Conservation (phyloP, 2,329 filamentous ascomycete species). For the Botrytis paeoniae region DNA sequence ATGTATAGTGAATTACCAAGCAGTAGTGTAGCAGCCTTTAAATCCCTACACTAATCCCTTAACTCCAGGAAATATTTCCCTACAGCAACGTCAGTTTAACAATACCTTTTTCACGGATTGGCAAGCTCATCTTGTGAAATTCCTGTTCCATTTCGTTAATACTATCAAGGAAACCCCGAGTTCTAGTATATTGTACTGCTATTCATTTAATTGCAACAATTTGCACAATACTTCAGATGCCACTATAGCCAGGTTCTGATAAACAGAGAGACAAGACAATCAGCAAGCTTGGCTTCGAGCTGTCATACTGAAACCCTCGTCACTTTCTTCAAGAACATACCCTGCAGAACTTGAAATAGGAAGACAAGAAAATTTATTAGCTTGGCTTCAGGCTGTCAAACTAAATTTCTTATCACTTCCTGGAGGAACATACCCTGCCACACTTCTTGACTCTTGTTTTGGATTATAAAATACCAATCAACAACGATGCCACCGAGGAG, state of each 20-base stretch:
- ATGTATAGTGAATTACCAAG: not conserved
- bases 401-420: too few species aligned
- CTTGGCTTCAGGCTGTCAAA: not conserved
- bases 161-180: not conserved
- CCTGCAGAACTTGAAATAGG: not conserved
- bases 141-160: not conserved
- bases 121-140: not conserved
- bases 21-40: not conserved
- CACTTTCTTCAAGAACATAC: too few species aligned
- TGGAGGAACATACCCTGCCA: not conserved
- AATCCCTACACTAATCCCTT: not conserved
- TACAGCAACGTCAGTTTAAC: not conserved
- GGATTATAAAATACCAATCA: not conserved
- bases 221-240: not conserved
- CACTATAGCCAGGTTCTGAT: too few species aligned
- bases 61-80: not conserved
- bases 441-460: not conserved
- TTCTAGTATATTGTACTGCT: not conserved
- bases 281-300: not conserved
- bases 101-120: not conserved
- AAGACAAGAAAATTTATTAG: not conserved
- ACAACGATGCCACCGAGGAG: not conserved
- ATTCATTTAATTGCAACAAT: not conserved
- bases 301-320: not conserved
- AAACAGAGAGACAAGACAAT: not conserved